A percentile compares a stretch with the other conserved stretches of the same genome.
Conservation (phyloP, 352 stramenopile genomes). For the Pythium myriotylum region DNA sequence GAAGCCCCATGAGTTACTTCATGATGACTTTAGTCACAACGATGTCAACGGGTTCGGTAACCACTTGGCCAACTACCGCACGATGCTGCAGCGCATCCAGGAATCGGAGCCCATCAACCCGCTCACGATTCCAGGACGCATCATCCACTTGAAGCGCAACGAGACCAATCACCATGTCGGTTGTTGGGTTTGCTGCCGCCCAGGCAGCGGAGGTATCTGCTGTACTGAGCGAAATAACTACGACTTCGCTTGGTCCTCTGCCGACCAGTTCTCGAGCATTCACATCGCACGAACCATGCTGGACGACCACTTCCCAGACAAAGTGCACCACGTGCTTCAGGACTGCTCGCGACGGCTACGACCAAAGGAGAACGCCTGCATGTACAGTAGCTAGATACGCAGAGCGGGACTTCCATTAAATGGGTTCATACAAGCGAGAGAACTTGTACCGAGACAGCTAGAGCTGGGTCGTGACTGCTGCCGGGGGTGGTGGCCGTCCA, state of each 20-base stretch:
- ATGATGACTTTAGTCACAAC: conserved; percentile 34
- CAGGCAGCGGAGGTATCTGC: conserved; percentile 71
- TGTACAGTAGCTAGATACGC: conserved; percentile 24
- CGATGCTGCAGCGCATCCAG: conserved; percentile 85
- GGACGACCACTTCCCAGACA: conserved; percentile 89
- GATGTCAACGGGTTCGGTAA: conserved; percentile 44
- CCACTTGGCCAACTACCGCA: conserved; percentile 80
- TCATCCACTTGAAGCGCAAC: conserved; percentile 77
- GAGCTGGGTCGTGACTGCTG: conserved; percentile 24
- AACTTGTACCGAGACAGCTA: conserved; percentile 5
- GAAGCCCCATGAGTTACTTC: conserved; percentile 73
- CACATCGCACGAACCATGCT: conserved; percentile 85
- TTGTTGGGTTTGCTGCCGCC: conserved; percentile 86
- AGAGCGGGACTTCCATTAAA: not conserved
- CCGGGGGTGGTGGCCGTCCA: conserved; percentile 51
- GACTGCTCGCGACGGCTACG: conserved; percentile 55
- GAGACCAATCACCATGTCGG: conserved; percentile 37
- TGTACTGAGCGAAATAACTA: conserved; percentile 86
- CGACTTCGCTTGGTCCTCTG: conserved; percentile 67
- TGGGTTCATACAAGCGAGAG: not conserved
- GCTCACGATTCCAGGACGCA: conserved; percentile 71
- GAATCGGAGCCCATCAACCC: conserved; percentile 78
- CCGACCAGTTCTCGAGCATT: conserved; percentile 70
- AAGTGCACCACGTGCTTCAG: conserved; percentile 85
- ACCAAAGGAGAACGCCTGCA: conserved; percentile 43